phyloP scores from a whole-genome alignment of 768 basidiomycete species.

The Mycena albidolilacea region DNA sequence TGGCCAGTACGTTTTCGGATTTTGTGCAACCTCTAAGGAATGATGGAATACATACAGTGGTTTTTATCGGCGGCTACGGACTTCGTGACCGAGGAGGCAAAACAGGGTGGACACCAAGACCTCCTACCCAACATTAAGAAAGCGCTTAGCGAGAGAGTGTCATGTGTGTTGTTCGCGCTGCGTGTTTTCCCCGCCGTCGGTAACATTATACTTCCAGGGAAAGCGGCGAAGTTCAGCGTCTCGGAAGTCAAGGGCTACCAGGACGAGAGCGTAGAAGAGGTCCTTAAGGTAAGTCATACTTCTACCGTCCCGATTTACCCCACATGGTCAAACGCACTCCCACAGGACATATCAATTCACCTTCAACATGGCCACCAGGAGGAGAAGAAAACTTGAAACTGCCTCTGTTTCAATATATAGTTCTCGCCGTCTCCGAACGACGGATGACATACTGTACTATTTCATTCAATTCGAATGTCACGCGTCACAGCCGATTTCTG shows the following conservation, averaged over 20 bases:
- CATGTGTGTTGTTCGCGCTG: conserved; percentile 17
- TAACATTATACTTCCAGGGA: conserved; percentile 15
- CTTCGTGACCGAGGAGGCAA: conserved; percentile 15
- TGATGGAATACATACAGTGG: conserved; percentile 18
- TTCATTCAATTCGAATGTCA: too few relatives aligned
- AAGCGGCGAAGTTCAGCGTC: conserved; percentile 17
- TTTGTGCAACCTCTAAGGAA: conserved; percentile 14
- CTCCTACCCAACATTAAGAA: conserved; percentile 17
- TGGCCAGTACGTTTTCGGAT: conserved; percentile 10
- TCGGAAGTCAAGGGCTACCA: conserved; percentile 15
- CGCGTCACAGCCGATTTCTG: too few relatives aligned
- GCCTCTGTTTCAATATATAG: conserved; percentile 10
- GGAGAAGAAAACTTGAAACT: conserved; percentile 14
- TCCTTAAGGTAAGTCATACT: conserved; percentile 12
- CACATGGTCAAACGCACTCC: conserved; percentile 13
- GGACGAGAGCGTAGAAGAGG: conserved; percentile 15
- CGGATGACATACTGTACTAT: not conserved
- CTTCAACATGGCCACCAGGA: conserved; percentile 14
- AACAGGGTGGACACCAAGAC: conserved; percentile 15
- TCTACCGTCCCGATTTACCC: conserved; percentile 7
- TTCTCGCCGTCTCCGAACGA: conserved; percentile 12
- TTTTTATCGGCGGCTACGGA: conserved; percentile 13
- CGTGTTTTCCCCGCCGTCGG: conserved; percentile 9
- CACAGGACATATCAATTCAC: conserved; percentile 15
- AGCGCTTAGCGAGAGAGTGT: conserved; percentile 16